Conservation (phyloP, 495 filamentous ascomycete genomes). For the Penicillium soppii region DNA sequence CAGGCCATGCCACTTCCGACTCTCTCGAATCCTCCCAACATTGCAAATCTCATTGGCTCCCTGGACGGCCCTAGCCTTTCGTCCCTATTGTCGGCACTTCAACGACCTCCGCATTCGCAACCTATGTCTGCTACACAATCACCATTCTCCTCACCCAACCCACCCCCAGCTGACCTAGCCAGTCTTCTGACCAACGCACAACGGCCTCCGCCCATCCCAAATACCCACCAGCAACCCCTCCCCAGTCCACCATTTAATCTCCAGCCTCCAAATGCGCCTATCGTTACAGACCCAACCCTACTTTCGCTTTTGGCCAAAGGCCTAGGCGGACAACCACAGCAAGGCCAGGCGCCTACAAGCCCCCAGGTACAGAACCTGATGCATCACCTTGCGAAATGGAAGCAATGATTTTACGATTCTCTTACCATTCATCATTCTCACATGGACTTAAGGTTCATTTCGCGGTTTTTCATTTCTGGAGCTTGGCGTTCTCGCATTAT, state of each 20-base stretch:
- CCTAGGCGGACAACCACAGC: slow-evolving; percentile 37
- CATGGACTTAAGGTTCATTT: slow-evolving; percentile 3
- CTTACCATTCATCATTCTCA: slow-evolving; percentile 15
- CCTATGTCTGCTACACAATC: slow-evolving; percentile 43
- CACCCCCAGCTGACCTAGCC: slow-evolving; percentile 55
- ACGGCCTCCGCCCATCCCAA: slow-evolving; percentile 38
- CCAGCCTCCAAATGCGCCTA: slow-evolving; percentile 29
- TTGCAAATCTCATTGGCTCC: slow-evolving; percentile 50
- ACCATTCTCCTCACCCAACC: slow-evolving; percentile 33
- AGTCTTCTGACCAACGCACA: slow-evolving; percentile 53
- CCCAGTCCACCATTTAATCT: slow-evolving; percentile 35
- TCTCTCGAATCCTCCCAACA: slow-evolving; percentile 39
- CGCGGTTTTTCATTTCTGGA: slow-evolving; percentile 10
- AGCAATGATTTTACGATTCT: slow-evolving; percentile 48
- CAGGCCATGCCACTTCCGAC: slow-evolving; percentile 35
- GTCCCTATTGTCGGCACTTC: slow-evolving; percentile 63
- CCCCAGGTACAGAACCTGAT: slow-evolving; percentile 60
- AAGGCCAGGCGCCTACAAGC: slow-evolving; percentile 37
- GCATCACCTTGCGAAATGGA: slow-evolving; percentile 61
- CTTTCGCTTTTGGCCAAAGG: slow-evolving; percentile 48
- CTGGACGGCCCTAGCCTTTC: slow-evolving; percentile 73
- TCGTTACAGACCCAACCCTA: slow-evolving; percentile 42
- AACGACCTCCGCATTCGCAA: slow-evolving; percentile 44
- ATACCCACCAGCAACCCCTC: slow-evolving; percentile 36
- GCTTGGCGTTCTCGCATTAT: slow-evolving; percentile 19